These are phyloP conservation scores for Gaeumannomyces tritici DNA, from an alignment of 2,329 filamentous ascomycete genomes.

Conservation along the genomic window DNA sequence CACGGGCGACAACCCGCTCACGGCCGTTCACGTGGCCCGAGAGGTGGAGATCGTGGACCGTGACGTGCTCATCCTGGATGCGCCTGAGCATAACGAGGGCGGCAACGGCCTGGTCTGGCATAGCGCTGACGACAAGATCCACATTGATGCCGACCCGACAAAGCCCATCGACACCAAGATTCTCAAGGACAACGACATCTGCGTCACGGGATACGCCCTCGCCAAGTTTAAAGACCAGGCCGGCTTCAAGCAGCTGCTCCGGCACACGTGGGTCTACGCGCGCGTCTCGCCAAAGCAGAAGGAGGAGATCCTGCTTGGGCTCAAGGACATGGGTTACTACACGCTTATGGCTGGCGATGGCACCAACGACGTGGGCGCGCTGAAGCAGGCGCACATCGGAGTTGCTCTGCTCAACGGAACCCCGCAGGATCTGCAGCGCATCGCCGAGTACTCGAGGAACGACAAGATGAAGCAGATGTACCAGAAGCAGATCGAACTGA, in stretches of 20 bases:
- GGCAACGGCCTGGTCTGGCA: constrained; percentile 83
- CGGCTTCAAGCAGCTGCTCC: constrained; percentile 67
- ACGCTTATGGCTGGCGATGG: constrained; percentile 98
- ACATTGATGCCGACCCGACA: constrained; percentile 75
- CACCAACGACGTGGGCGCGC: constrained; percentile 92
- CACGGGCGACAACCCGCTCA: constrained; percentile 94
- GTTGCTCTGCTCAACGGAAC: constrained; percentile 94
- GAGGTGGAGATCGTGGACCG: constrained; percentile 97
- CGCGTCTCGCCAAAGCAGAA: constrained; percentile 98
- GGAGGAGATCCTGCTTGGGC: constrained; percentile 91
- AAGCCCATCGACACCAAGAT: constrained; percentile 75
- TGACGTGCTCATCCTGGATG: constrained; percentile 88
- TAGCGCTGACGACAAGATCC: constrained; percentile 83
- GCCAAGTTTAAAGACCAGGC: constrained; percentile 76
- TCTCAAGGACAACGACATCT: constrained; percentile 78
- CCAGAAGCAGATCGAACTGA: constrained; percentile 86
- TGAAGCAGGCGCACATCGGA: constrained; percentile 97
- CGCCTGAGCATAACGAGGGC: constrained; percentile 78
- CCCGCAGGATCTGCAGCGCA: constrained; percentile 79
- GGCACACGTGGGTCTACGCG: constrained; percentile 94
- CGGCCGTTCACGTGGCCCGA: constrained; percentile 87
- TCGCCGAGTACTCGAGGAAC: constrained; percentile 86
- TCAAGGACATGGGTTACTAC: constrained; percentile 95
- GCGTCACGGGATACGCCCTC: constrained; percentile 89
- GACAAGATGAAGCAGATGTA: constrained; percentile 99